Percentiles rank a stretch among this genome's conserved stretches.
Evolutionary conservation across 768 basidiomycete species (phyloP).

Genomic region (Porphyrellus cyaneotinctus): DNA sequence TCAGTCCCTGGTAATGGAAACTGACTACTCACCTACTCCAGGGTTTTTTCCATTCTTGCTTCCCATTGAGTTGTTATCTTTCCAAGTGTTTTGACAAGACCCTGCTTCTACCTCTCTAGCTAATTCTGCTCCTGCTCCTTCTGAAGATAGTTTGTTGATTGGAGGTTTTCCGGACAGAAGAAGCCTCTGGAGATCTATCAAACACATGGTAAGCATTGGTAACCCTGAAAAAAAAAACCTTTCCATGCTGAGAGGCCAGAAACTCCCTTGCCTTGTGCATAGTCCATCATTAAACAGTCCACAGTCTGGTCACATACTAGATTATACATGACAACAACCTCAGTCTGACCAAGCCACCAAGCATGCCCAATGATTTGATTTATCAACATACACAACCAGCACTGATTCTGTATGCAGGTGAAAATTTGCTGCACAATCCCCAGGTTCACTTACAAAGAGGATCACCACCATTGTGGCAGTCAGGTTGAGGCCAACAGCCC

Average conservation of each 20-base stretch:
- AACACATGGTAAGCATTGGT: background rate
- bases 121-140: background rate
- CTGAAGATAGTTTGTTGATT: background rate
- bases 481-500: slow-evolving; percentile 1
- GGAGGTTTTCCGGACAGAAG: background rate
- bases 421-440: background rate
- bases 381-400: slow-evolving; percentile 12
- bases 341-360: slow-evolving; percentile 10
- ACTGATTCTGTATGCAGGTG: slow-evolving; percentile 1
- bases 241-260: background rate
- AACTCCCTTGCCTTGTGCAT: slow-evolving; percentile 10
- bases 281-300: slow-evolving; percentile 11
- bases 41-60: background rate
- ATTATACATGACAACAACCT: slow-evolving; percentile 7
- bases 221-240: background rate
- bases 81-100: too few relatives aligned
- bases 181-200: background rate
- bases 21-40: too few relatives aligned
- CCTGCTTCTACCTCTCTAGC: too few relatives aligned
- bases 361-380: too few relatives aligned
- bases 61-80: too few relatives aligned
- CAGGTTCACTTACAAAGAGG: background rate
- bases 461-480: slow-evolving; percentile 2
- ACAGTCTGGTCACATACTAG: slow-evolving; percentile 6
- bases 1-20: too few relatives aligned